A percentile compares a stretch with the other conserved stretches of the same genome.
Evolutionary conservation across 371 early-diverging fungal genomes (phyloP).

Genomic region (Entomophthora muscae): DNA sequence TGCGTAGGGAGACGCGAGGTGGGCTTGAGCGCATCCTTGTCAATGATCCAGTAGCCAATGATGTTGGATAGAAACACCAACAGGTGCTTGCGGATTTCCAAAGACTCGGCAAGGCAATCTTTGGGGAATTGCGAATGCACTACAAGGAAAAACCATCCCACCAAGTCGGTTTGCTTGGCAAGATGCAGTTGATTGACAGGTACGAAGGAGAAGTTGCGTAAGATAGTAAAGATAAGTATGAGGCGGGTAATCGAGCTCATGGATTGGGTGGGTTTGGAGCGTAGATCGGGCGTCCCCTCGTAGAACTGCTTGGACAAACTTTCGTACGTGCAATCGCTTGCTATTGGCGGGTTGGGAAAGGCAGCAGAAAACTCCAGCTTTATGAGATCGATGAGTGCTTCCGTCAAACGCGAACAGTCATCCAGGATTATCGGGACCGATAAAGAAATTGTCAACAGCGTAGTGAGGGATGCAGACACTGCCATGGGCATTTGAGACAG

Average conservation of each 20-base stretch:
- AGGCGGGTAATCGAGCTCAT: neutral
- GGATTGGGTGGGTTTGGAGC: no score
- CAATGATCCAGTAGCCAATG: neutral
- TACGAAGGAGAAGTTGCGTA: neutral
- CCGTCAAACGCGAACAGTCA: neutral
- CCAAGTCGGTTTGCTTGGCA: neutral
- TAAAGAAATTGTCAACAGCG: neutral
- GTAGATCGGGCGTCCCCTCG: neutral
- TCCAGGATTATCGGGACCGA: neutral
- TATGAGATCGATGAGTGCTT: neutral
- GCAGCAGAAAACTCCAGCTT: neutral
- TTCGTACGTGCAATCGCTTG: neutral
- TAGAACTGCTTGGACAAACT: neutral
- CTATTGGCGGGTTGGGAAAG: neutral
- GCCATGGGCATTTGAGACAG: neutral
- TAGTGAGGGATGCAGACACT: neutral
- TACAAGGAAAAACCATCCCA: neutral
- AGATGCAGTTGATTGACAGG: neutral
- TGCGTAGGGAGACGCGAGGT: neutral
- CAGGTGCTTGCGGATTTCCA: neutral
- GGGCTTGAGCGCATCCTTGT: neutral
- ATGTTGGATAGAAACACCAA: neutral
- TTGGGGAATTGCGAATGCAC: neutral
- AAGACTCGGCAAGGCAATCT: neutral
- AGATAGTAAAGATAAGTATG: neutral